Base-by-base conservation (phyloP, 2,329 filamentous ascomycete genomes). In the Aspergillus sp. region DNA sequence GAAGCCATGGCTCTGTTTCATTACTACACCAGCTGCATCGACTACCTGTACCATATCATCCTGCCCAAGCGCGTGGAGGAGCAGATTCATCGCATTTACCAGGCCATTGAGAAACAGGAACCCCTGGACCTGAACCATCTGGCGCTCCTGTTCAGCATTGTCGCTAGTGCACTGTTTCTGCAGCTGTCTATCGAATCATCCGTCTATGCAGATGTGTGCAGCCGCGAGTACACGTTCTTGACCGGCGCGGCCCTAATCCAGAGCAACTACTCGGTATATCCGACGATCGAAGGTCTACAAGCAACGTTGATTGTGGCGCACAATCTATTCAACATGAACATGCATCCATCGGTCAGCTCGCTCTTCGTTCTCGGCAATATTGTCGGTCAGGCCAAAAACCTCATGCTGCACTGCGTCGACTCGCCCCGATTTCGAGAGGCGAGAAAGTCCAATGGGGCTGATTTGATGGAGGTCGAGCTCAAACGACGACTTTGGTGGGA, bases 401-500 rank as follows among this genome's bases (percentile, higher is more conserved):
- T 71, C 35, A 56, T 59, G 7, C 55, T 72, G n/a, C 67, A 71
- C 45, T 50, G 57, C 4, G 46, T 65, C 7, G 69, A 71, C 44
- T 57, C 54, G 2, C 54, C 57, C 1, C 44, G 39, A 7, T 49
- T 35, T 27, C 48, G 43, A 1, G 47, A 57, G 7, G 53, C 53
- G n/a, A 50, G 54, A 7, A 52, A 48, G n/a, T 45, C 39, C 1
- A 48, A 45, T n/a, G 43, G 40, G 1, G 49, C 47, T 19, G 54
- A 65, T 33, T 46, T 48, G 4, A 46, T 61, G 4, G 58, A 65
- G 5, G 28, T 64, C 19, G 70, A 73, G 48, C 51, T 69, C 4
- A 66, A 63, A 19, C 59, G 71, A n/a, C 59, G 71, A 2, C 52
- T 70, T 2, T 72, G 68, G 67, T 73, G 71, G 71, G 66, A 72